Percentiles rank a stretch among this genome's conserved stretches.
Evolutionary conservation across 163 green algal species (phyloP).

Genomic region (Scenedesmus sp.): DNA sequence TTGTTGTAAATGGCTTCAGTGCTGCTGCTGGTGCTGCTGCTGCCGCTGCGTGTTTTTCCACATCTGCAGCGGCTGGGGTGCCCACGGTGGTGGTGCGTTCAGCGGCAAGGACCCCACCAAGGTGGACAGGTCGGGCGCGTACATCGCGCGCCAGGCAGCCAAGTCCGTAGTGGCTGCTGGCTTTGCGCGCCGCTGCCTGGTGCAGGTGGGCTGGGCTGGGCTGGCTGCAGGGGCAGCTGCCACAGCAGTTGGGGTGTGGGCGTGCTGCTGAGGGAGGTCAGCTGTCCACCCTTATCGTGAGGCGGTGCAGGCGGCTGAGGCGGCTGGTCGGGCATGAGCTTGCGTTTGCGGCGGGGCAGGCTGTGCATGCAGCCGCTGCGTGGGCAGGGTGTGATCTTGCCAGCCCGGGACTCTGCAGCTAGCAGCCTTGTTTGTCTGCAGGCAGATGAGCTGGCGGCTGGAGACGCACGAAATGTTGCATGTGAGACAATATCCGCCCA

Average conservation of each 20-base stretch:
- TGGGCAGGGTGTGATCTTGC: no score
- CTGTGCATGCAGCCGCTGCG: no score
- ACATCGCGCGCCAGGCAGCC: conserved; percentile 98
- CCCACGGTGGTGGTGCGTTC: conserved; percentile 98
- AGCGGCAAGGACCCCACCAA: conserved; percentile 99
- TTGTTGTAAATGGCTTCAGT: neutral
- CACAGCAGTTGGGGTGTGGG: neutral
- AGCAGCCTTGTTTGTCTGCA: no score
- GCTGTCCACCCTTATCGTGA: no score
- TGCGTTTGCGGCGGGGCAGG: no score
- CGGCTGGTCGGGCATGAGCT: no score
- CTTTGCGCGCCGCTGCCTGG: conserved; percentile 88
- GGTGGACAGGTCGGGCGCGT: conserved; percentile 95
- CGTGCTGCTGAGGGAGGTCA: neutral
- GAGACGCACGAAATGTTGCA: no score
- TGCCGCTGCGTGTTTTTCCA: neutral
- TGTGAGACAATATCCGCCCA: no score
- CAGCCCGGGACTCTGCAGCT: no score
- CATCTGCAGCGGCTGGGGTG: conserved; percentile 89
- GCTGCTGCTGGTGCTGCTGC: neutral
- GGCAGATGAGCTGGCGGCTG: no score
- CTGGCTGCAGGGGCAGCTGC: neutral
- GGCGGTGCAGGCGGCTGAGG: no score
- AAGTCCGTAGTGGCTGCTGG: conserved; percentile 97
- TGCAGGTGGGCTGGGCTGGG: conserved; percentile 80